phyloP scores from a whole-genome alignment of 2,329 filamentous ascomycete species.

The Colletotrichum chlorophyti region DNA sequence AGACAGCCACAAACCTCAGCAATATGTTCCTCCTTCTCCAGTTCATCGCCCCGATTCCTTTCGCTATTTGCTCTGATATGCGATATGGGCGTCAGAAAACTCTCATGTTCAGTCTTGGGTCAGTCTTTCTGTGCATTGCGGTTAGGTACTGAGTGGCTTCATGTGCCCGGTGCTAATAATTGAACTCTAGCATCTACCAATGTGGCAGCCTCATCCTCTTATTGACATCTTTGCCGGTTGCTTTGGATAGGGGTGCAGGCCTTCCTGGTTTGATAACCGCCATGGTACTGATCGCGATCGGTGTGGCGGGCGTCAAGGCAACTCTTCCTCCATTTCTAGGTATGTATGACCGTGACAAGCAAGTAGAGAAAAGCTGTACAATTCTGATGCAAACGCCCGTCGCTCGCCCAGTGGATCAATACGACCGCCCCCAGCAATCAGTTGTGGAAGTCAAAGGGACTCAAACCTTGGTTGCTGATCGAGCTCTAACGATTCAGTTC shows the following conservation, averaged over 20 bases:
- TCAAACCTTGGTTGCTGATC: not conserved
- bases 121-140: not conserved
- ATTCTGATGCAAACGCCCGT: too few species aligned
- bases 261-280: not conserved
- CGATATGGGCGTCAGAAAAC: conserved; percentile 68
- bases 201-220: not conserved
- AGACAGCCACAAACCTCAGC: conserved; percentile 52
- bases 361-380: too few species aligned
- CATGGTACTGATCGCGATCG: not conserved
- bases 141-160: too few species aligned
- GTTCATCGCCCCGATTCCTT: conserved; percentile 62
- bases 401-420: not conserved
- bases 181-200: too few species aligned
- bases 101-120: conserved; percentile 50
- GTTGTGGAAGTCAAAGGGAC: not conserved
- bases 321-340: not conserved
- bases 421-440: not conserved
- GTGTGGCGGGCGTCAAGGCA: not conserved
- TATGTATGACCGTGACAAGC: not conserved
- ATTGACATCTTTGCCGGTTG: not conserved
- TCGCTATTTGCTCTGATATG: conserved; percentile 65
- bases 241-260: not conserved
- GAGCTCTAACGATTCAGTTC: not conserved
- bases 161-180: not conserved
- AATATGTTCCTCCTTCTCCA: conserved; percentile 55